Evolutionary conservation across 2,329 filamentous ascomycete genomes (phyloP), one percentile per base, ranked within the genome.

Genomic region (Colletotrichum kahawae): DNA sequence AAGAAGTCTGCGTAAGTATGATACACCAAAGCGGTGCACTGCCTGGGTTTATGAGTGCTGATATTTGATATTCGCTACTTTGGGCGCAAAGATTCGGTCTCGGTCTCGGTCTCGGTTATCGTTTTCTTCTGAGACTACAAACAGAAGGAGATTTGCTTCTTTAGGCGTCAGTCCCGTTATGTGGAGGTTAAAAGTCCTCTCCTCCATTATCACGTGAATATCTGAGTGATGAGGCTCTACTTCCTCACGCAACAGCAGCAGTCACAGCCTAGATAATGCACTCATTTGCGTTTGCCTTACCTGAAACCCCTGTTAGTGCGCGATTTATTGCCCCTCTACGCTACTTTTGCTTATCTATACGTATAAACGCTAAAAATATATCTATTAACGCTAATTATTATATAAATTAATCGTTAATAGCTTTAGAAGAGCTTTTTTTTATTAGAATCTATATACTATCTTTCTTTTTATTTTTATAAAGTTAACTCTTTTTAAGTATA

Each of bases 81-180:
- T 4, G 9, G 4, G 18, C 38, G 9, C n/a, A n/a, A 0, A 12
- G 16, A 43, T 2, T 43, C 18, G 8, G 38, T 12, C 9, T n/a
- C 38, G 38, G 18, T n/a, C 16, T 43, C 38, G 38, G 18, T 3
- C 1, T 43, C 38, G 38, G 38, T n/a, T 10, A 43, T 43, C 2
- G 9, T 43, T 4, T n/a, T 43, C 9, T 2, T 43, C 38, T n/a
- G 10, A 0, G 38, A 4, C 38, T 10, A n/a, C 0, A 12, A 12
- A 43, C 18, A 4, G 18, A 43, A 33, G 10, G 31, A n/a, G 2
- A 43, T n/a, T 10, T 43, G 18, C 18, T 43, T n/a, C 2, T n/a
- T 43, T n/a, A 9, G 16, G 8, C 18, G 3, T n/a, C 16, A n/a
- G 9, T 10, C 18, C 38, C 9, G 8, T 43, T 43, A 10, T 43